Conservation (phyloP, 768 basidiomycete genomes). For the Suillus weaverae region DNA sequence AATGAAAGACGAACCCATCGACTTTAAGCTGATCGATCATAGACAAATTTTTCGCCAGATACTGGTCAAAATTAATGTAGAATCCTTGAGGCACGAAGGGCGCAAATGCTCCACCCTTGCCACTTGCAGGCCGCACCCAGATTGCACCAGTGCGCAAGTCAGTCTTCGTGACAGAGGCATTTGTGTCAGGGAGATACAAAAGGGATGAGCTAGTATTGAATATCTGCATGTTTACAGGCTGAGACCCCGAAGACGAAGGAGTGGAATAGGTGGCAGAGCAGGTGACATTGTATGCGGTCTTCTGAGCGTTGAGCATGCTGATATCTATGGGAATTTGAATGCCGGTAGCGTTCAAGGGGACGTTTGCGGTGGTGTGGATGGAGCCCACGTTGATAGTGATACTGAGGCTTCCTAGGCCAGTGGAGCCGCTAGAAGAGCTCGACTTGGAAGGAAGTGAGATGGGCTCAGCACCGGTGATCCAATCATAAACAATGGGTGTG, state of each 20-base stretch:
- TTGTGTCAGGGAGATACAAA: conserved; percentile 42
- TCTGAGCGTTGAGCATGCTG: conserved; percentile 27
- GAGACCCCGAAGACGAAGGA: conserved; percentile 1
- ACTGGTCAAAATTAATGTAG: conserved; percentile 61
- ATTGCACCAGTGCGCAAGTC: conserved; percentile 47
- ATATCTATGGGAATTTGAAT: conserved; percentile 37
- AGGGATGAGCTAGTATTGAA: conserved; percentile 35
- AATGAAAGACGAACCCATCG: conserved; percentile 43
- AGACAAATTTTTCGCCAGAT: conserved; percentile 52
- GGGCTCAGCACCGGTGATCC: conserved; percentile 36
- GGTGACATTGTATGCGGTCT: conserved; percentile 31
- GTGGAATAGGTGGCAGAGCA: conserved; percentile 34
- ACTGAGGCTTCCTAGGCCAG: conserved; percentile 14
- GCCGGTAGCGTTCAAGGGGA: conserved; percentile 40
- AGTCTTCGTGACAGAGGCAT: conserved; percentile 45
- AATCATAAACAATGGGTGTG: conserved; percentile 35
- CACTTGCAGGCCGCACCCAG: conserved; percentile 36
- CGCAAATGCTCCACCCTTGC: conserved; percentile 26
- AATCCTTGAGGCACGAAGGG: conserved; percentile 70
- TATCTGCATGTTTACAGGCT: conserved; percentile 18
- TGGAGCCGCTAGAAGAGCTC: not conserved
- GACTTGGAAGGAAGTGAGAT: conserved; percentile 22
- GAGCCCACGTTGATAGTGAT: conserved; percentile 34
- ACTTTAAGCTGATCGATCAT: conserved; percentile 55
- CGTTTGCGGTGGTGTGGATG: conserved; percentile 22